phyloP scores from a whole-genome alignment of 306 rosid species.

The Cajanus cajan region DNA sequence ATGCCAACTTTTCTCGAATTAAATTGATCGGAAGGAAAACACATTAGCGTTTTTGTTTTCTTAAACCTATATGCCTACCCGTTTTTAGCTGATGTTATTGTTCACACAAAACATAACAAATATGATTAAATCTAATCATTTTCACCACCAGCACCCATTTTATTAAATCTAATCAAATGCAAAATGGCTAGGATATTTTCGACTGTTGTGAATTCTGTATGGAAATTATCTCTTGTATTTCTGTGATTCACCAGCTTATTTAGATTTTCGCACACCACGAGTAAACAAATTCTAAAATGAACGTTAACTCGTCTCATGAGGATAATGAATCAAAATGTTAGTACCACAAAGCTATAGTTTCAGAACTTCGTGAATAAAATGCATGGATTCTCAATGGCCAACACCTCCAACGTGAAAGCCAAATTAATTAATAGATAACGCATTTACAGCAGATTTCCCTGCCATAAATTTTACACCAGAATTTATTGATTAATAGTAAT shows the following conservation, averaged over 20 bases:
- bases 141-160: background rate
- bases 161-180: background rate
- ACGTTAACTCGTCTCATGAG: background rate
- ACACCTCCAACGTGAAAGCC: background rate
- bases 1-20: no score
- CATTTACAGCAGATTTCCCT: conserved; percentile 19
- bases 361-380: background rate
- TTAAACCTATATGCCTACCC: no score
- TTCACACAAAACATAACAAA: no score
- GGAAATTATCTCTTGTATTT: background rate
- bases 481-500: background rate
- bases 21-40: no score
- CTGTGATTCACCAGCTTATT: background rate
- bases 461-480: conserved; percentile 17
- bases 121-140: no score
- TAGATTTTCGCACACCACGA: background rate
- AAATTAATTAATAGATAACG: background rate
- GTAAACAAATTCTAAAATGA: background rate
- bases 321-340: background rate
- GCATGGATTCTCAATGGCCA: conserved; percentile 20
- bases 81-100: no score
- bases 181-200: background rate
- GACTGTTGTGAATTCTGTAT: background rate
- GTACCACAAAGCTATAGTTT: background rate
- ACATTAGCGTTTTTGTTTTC: no score